A percentile compares a stretch with the other conserved stretches of the same genome.
Evolutionary conservation across 2,329 filamentous ascomycete species (phyloP).

Genomic region (Hypoxylon sp.): DNA sequence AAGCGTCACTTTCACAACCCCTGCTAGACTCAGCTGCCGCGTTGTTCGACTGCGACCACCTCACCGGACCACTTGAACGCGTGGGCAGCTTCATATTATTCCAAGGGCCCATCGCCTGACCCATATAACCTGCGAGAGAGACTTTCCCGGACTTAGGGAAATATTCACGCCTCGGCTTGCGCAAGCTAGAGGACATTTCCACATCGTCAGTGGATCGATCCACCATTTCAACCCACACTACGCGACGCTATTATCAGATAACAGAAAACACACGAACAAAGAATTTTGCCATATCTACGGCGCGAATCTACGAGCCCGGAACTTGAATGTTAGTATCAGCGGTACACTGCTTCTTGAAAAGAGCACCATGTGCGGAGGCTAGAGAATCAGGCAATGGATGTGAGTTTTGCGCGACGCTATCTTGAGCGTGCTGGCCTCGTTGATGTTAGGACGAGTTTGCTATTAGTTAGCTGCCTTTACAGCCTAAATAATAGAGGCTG

Average conservation of each 20-base stretch:
- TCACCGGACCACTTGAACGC: constrained; percentile 53
- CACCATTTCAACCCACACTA: constrained; percentile 54
- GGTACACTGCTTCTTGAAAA: constrained; percentile 49
- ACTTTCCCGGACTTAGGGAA: constrained; percentile 46
- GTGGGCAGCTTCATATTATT: constrained; percentile 55
- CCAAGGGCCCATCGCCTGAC: constrained; percentile 52
- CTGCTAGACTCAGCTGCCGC: constrained; percentile 53
- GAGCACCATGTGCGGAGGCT: constrained; percentile 44
- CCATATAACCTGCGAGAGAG: constrained; percentile 54
- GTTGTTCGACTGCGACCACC: constrained; percentile 51
- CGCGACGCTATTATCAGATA: constrained; percentile 56
- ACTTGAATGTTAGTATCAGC: constrained; percentile 54
- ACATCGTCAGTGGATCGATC: constrained; percentile 55
- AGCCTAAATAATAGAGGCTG: not conserved
- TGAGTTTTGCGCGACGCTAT: constrained; percentile 50
- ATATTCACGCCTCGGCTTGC: constrained; percentile 48
- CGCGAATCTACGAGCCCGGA: constrained; percentile 53
- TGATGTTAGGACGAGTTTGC: constrained; percentile 3
- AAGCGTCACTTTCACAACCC: constrained; percentile 44
- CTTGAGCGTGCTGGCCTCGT: constrained; percentile 48
- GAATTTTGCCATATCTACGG: constrained; percentile 57
- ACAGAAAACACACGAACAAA: constrained; percentile 56
- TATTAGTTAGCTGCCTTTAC: not conserved
- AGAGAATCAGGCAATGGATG: constrained; percentile 50
- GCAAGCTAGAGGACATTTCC: constrained; percentile 50